These are phyloP conservation scores for Grifola frondosa DNA, from an alignment of 1,284 basidiomycete genomes.

Conservation along the genomic window DNA sequence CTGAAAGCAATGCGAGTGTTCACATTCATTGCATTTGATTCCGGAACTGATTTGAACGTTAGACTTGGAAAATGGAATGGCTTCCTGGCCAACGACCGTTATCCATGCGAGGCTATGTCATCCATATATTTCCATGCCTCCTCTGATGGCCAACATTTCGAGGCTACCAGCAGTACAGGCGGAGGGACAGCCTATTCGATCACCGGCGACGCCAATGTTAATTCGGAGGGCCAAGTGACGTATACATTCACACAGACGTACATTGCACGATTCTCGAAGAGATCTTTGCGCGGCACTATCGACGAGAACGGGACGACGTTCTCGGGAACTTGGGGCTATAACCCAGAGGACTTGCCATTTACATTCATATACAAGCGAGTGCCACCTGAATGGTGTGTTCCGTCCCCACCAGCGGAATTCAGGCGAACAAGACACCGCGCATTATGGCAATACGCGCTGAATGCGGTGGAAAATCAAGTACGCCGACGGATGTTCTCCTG, in stretches of 20 bases:
- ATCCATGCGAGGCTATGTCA: constrained; percentile 5
- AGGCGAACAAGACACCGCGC: constrained; percentile 8
- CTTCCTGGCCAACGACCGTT: background rate
- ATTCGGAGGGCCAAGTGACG: constrained; percentile 2
- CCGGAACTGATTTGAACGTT: too few species aligned
- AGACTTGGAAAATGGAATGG: constrained; percentile 15
- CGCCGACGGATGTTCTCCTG: constrained; percentile 10
- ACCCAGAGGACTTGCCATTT: background rate
- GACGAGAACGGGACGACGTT: constrained; percentile 10
- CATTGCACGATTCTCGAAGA: background rate
- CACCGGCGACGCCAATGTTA: background rate
- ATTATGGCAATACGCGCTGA: constrained; percentile 27
- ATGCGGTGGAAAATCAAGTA: constrained; percentile 15
- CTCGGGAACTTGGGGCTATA: constrained; percentile 9
- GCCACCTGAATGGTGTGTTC: constrained; percentile 3
- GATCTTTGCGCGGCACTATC: constrained; percentile 8
- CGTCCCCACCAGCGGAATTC: constrained; percentile 9
- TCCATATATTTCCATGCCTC: constrained; percentile 6
- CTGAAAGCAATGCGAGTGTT: constrained; percentile 8
- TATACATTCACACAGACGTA: constrained; percentile 1
- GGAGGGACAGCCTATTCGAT: background rate
- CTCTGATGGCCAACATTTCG: background rate
- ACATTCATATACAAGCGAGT: constrained; percentile 12
- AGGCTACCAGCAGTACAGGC: background rate
- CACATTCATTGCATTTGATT: too few species aligned